Percentiles rank a stretch among this genome's conserved stretches.
Conservation (phyloP, 2,329 filamentous ascomycete genomes). For the Sphaerostilbella broomeana region DNA sequence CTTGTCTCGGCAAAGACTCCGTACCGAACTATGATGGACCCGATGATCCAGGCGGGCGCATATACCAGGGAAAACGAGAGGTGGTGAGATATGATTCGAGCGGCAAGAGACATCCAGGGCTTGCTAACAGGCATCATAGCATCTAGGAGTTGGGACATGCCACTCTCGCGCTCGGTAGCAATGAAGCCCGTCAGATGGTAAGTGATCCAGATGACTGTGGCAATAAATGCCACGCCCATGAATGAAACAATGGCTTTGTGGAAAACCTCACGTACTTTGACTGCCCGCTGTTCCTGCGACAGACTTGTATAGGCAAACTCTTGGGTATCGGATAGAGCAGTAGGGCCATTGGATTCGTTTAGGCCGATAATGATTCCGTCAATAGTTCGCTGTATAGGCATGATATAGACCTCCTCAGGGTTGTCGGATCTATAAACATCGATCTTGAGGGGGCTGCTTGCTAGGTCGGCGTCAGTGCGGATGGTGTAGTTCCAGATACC, state of each 20-base stretch:
- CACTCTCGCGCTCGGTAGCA: slow-evolving; percentile 76
- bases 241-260: slow-evolving; percentile 67
- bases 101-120: slow-evolving; percentile 70
- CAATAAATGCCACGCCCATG: slow-evolving; percentile 71
- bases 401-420: slow-evolving; percentile 67
- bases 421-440: slow-evolving; percentile 60
- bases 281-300: slow-evolving; percentile 59
- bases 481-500: slow-evolving; percentile 82
- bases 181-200: slow-evolving; percentile 86
- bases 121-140: slow-evolving; percentile 78
- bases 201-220: slow-evolving; percentile 71
- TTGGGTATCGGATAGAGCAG: slow-evolving; percentile 34
- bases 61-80: slow-evolving; percentile 76
- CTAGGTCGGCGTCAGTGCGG: slow-evolving; percentile 63
- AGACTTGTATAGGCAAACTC: slow-evolving; percentile 73
- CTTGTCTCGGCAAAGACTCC: slow-evolving; percentile 62
- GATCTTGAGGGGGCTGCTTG: slow-evolving; percentile 50
- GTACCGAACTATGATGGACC: slow-evolving; percentile 55
- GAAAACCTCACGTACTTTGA: slow-evolving; percentile 61
- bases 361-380: slow-evolving; percentile 62
- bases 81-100: slow-evolving; percentile 72
- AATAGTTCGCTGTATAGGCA: slow-evolving; percentile 74
- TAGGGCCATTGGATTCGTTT: slow-evolving; percentile 34
- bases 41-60: slow-evolving; percentile 74
- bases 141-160: slow-evolving; percentile 83